phyloP scores from a whole-genome alignment of 2,329 filamentous ascomycete genomes.

The Sporothrix pallida region DNA sequence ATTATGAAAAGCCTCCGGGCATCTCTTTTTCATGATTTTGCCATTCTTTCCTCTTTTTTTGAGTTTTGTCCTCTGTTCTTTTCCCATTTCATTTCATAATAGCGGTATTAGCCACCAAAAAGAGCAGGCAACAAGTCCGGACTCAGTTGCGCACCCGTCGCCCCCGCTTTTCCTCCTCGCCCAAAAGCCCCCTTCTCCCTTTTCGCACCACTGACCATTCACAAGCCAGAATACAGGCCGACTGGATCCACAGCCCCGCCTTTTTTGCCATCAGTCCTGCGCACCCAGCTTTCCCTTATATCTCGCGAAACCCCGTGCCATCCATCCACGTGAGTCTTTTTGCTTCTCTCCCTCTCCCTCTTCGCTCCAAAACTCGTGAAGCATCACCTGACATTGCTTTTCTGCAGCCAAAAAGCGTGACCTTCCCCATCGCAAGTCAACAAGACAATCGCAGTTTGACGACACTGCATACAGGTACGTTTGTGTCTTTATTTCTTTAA shows the following conservation, averaged over 20 bases:
- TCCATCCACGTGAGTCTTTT: constrained; percentile 39
- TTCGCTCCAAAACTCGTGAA: constrained; percentile 38
- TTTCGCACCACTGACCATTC: constrained; percentile 15
- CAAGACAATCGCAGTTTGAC: constrained; percentile 20
- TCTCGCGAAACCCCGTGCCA: constrained; percentile 39
- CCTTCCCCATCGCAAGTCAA: constrained; percentile 27
- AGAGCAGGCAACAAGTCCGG: background rate
- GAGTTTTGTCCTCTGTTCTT: background rate
- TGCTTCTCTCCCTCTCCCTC: constrained; percentile 21
- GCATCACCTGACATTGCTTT: constrained; percentile 41
- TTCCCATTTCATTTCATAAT: background rate
- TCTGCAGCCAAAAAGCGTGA: constrained; percentile 38
- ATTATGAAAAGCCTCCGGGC: background rate
- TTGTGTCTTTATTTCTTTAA: constrained; percentile 8
- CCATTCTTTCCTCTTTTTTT: background rate
- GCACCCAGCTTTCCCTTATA: constrained; percentile 34
- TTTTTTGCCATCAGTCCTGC: background rate
- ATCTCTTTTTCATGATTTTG: background rate
- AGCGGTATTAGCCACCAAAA: constrained; percentile 5
- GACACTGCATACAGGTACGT: constrained; percentile 38
- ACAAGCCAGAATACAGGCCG: background rate
- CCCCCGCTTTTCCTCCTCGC: constrained; percentile 23
- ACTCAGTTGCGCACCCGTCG: too few species aligned
- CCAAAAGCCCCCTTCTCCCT: background rate
- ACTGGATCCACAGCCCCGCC: constrained; percentile 29